Base-by-base conservation (phyloP, 1,139 yeast genomes). In the Chernovozyma aurita region DNA sequence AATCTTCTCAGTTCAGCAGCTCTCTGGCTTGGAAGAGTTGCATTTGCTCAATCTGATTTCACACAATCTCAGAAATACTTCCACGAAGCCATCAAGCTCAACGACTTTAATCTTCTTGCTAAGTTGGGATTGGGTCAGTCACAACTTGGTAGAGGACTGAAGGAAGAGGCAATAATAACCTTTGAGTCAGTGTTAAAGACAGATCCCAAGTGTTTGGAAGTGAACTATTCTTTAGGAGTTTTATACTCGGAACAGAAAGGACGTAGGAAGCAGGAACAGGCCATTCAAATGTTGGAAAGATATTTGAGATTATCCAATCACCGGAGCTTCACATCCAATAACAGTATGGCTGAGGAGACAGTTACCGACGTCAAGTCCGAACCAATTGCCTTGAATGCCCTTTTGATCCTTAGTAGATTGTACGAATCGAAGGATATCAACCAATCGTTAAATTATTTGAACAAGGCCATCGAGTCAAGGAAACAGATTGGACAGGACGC, bases 51-150 rank as follows among this genome's bases (percentile, higher is more conserved):
- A 24, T 63, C 67, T 4, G 83, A 87, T 49, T 78, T 70, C 48
- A 74, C 78, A 11, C 75, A 75, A 43, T 83, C 97, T 0, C 85
- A 87, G 49, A 74, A 75, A 41, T 68, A 73, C 49, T 90, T 86
- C 58, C 81, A 82, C 51, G 87, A 76, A 47, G 76, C 94, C n/a
- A 67, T 78, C 33, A 80, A 76, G 47, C 61, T 69, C 32, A 78
- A 81, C 49, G 85, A 80, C 32, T 64, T 63, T 33, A 82, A 83
- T 47, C 54, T 81, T 11, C 67, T 85, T 25, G 82, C 97, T 1
- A 78, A 79, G 48, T 65, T 90, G 39, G 97, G 96, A 21, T 73
- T 85, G 43, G 97, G 95, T 0, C 94, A 87, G 56, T 78, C 95
- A 3, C 92, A 87, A 53, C 73, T 82, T 42, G 72, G 80, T 40